Evolutionary conservation across 805 yeast genomes (phyloP).

Genomic region (Nakazawaea wickerhamii): DNA sequence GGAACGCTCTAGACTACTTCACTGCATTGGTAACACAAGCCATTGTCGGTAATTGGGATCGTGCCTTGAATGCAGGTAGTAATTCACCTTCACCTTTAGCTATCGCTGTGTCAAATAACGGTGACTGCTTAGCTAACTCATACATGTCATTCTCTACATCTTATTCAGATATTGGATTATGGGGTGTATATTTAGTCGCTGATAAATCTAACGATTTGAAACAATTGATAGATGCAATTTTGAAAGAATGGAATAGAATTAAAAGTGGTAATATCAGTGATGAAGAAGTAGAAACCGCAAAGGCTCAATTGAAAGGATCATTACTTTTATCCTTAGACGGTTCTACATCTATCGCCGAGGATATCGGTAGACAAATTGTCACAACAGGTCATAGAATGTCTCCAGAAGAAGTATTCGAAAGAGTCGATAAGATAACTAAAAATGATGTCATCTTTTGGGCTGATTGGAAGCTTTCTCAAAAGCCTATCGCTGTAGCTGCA

Average conservation of each 20-base stretch:
- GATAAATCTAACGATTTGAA: slow-evolving; percentile 67
- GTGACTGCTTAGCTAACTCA: slow-evolving; percentile 77
- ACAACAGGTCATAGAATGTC: slow-evolving; percentile 80
- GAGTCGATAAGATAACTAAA: slow-evolving; percentile 72
- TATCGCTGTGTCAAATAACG: slow-evolving; percentile 48
- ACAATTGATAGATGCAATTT: slow-evolving; percentile 65
- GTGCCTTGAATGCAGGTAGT: slow-evolving; percentile 79
- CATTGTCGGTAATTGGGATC: slow-evolving; percentile 95
- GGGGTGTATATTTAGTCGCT: slow-evolving; percentile 93
- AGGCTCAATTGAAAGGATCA: slow-evolving; percentile 91
- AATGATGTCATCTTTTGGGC: slow-evolving; percentile 88
- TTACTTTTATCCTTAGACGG: slow-evolving; percentile 86
- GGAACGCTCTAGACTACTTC: slow-evolving; percentile 95
- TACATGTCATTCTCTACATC: slow-evolving; percentile 96
- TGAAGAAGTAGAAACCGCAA: slow-evolving; percentile 89
- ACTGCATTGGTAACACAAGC: slow-evolving; percentile 96
- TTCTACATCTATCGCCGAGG: slow-evolving; percentile 94
- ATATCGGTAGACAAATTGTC: slow-evolving; percentile 93
- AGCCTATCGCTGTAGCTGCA: slow-evolving; percentile 88
- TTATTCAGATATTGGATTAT: slow-evolving; percentile 93
- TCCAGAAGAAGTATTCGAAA: slow-evolving; percentile 68
- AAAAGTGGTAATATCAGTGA: slow-evolving; percentile 71
- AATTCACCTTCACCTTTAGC: slow-evolving; percentile 85
- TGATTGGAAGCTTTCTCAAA: slow-evolving; percentile 66
- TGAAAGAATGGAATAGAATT: slow-evolving; percentile 85